phyloP scores from a whole-genome alignment of 768 basidiomycete genomes.

The Termitomyces sp. region DNA sequence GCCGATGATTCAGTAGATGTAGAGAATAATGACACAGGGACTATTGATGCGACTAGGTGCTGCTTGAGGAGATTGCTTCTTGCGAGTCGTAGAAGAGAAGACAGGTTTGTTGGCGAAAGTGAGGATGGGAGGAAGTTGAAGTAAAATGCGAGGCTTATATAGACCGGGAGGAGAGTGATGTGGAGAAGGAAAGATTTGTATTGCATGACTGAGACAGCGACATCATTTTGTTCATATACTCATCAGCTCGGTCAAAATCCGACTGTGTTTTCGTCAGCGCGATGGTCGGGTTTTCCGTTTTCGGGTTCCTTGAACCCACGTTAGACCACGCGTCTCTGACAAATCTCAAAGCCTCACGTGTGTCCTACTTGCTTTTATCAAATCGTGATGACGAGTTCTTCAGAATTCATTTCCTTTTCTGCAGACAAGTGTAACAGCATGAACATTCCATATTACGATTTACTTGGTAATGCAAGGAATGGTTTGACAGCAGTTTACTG shows the following conservation, averaged over 20 bases:
- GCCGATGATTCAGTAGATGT: not conserved
- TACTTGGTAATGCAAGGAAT: not conserved
- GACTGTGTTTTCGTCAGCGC: constrained; percentile 6
- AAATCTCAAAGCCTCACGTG: not conserved
- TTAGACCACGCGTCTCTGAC: not conserved
- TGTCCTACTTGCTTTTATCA: not conserved
- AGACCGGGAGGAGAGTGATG: constrained; percentile 33
- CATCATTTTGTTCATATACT: constrained; percentile 10
- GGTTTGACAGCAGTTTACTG: not conserved
- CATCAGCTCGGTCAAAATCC: not conserved
- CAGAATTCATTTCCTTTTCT: not conserved
- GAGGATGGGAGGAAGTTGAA: constrained; percentile 23
- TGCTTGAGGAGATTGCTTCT: constrained; percentile 27
- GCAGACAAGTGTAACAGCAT: no score
- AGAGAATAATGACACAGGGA: constrained; percentile 9
- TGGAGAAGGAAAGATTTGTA: constrained; percentile 26
- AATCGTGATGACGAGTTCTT: not conserved
- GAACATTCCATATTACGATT: not conserved
- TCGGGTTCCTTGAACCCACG: not conserved
- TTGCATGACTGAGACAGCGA: constrained; percentile 27
- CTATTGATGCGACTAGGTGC: constrained; percentile 13
- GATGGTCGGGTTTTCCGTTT: constrained; percentile 2
- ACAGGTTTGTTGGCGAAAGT: constrained; percentile 26
- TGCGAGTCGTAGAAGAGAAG: constrained; percentile 32
- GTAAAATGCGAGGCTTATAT: constrained; percentile 36